Percentiles rank a stretch among this genome's conserved stretches.
Conservation (phyloP, 306 rosid genomes). For the Malus orientalis region DNA sequence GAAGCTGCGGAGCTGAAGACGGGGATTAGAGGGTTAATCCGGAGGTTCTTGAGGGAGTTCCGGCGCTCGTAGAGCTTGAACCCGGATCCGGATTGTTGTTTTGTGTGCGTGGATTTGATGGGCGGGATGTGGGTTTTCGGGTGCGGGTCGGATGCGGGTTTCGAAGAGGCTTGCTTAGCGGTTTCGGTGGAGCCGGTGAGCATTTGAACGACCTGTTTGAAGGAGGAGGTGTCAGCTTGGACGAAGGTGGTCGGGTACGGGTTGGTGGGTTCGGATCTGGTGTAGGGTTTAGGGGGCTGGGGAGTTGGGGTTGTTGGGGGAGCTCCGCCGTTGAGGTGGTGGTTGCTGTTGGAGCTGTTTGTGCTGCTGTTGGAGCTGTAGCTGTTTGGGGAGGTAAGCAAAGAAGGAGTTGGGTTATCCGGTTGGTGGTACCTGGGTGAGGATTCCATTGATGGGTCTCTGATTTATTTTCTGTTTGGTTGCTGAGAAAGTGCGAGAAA, state of each 20-base stretch:
- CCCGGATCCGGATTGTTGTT: constrained; percentile 54
- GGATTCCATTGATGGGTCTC: constrained; percentile 41
- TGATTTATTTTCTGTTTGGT: background rate
- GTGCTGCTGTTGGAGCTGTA: constrained; percentile 22
- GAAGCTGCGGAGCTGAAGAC: constrained; percentile 23
- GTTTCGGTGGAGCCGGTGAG: constrained; percentile 92
- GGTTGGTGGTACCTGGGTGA: constrained; percentile 31
- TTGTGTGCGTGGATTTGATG: constrained; percentile 52
- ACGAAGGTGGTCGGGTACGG: constrained; percentile 97
- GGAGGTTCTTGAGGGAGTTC: constrained; percentile 57
- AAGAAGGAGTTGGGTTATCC: constrained; percentile 6
- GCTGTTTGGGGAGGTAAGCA: constrained; percentile 27
- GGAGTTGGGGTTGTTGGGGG: constrained; percentile 6
- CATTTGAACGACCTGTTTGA: constrained; percentile 96
- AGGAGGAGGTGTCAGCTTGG: constrained; percentile 81
- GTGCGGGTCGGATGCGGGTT: constrained; percentile 21
- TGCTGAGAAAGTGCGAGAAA: background rate
- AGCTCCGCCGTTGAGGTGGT: constrained; percentile 17
- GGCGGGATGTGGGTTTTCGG: constrained; percentile 59
- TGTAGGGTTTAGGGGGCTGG: constrained; percentile 35
- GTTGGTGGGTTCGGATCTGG: constrained; percentile 78
- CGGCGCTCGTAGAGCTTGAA: constrained; percentile 87
- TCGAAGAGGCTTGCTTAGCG: constrained; percentile 35
- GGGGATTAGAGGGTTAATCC: constrained; percentile 58
- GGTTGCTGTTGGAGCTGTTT: constrained; percentile 30